Evolutionary conservation across 1,284 basidiomycete genomes (phyloP), one percentile per base, ranked within the genome.

Genomic region (Cutaneotrichosporon mucoides): DNA sequence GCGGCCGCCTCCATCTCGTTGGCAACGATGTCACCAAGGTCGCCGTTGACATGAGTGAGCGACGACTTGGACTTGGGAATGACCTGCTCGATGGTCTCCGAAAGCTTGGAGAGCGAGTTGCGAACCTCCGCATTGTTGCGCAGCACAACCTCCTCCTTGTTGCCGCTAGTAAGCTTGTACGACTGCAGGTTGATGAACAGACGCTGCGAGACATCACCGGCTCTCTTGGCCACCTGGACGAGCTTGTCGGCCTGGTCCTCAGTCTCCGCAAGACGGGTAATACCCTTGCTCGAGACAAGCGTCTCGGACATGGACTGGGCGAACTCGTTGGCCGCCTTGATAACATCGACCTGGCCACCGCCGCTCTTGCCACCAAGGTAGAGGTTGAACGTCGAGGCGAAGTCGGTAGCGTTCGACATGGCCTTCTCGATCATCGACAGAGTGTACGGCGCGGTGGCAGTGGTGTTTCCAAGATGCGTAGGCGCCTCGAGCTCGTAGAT

Each of bases 391-490:
- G 93, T 84, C 24, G 90, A 90, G 10, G 94, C 93, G 73, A 99
- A 99, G 75, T 99, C 95, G 62, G 88, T 98, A 13, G 92, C 90
- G 69, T 90, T 94, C 70, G 90, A 91, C 76, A 88, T 82, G 4
- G 92, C 89, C 81, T 98, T 98, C 77, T 99, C 96, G 70, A 99
- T 92, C 88, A 99, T 93, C 9, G 96, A 98, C 33, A 98, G 81
- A 0, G 94, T 96, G 75, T 98, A 99, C 75, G 97, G 94, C 12
- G 96, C 95, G 1, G 96, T 99, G 7, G 95, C 93, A 67, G 90
- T 95, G 64, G 89, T 85, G 80, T 98, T 98, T 45, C 95, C 96
- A 7, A 88, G 87, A 68, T 93, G 89, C 45, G 90, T 88, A 9
- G 93, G 92, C 6, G 94, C 94, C 78, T 99, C 95, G 55, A 99